Evolutionary conservation across 768 basidiomycete species (phyloP).

Genomic region (Russula ochroleuca): DNA sequence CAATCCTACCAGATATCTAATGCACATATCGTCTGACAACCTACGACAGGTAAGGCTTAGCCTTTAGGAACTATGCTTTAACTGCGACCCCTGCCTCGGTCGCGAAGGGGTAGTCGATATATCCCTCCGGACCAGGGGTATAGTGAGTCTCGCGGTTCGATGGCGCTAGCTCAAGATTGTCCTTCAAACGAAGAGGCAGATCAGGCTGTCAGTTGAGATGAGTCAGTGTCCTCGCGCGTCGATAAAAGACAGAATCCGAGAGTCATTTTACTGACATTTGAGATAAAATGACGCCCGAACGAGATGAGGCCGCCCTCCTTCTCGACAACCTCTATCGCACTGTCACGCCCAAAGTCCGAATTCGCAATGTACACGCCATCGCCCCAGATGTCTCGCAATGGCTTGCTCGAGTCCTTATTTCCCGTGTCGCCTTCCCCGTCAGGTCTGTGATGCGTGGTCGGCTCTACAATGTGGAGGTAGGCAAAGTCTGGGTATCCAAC

Average conservation of each 20-base stretch:
- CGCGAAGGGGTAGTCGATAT: constrained; percentile 28
- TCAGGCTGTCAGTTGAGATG: constrained; percentile 19
- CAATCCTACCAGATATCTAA: background rate
- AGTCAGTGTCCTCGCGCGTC: background rate
- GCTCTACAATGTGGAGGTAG: constrained; percentile 36
- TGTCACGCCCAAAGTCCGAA: constrained; percentile 29
- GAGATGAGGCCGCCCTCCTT: constrained; percentile 20
- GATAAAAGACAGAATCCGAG: background rate
- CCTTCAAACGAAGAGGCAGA: constrained; percentile 21
- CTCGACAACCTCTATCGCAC: constrained; percentile 24
- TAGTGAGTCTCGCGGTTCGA: background rate
- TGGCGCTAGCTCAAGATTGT: background rate
- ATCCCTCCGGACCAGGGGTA: constrained; percentile 14
- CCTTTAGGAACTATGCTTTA: background rate
- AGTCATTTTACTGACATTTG: constrained; percentile 12
- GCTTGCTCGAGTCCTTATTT: constrained; percentile 26
- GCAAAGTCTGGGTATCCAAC: constrained; percentile 19
- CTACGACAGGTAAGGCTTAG: background rate
- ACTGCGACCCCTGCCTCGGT: no score
- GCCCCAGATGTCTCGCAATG: constrained; percentile 30
- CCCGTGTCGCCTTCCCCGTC: background rate
- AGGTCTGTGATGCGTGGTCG: constrained; percentile 7
- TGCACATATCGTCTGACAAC: background rate
- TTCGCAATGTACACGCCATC: constrained; percentile 28
- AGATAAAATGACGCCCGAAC: constrained; percentile 19